Percentiles rank a stretch among this genome's conserved stretches.
Evolutionary conservation across 2,329 filamentous ascomycete species (phyloP).

Genomic region (Coleophoma cylindrospora): DNA sequence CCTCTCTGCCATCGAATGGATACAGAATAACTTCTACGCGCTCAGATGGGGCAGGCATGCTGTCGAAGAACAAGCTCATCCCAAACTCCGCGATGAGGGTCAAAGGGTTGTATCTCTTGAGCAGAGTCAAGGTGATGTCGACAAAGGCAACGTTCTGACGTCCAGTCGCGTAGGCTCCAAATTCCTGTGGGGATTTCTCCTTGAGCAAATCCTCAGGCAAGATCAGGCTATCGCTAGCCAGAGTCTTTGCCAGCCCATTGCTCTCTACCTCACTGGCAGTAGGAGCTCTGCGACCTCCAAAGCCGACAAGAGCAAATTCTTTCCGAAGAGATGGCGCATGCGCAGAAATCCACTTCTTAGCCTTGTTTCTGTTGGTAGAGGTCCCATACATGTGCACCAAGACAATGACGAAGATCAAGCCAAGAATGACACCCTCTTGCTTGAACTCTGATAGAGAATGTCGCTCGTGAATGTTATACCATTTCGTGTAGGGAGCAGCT

Average conservation of each 20-base stretch:
- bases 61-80: slow-evolving; percentile 76
- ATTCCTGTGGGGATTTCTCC: slow-evolving; percentile 87
- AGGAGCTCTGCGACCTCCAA: slow-evolving; percentile 48
- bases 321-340: slow-evolving; percentile 66
- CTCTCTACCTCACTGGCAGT: slow-evolving; percentile 40
- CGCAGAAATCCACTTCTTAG: slow-evolving; percentile 72
- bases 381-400: slow-evolving; percentile 78
- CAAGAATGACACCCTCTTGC: slow-evolving; percentile 77
- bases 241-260: slow-evolving; percentile 32
- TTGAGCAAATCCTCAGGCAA: slow-evolving; percentile 59
- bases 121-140: slow-evolving; percentile 76
- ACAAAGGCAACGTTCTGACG: slow-evolving; percentile 89
- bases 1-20: slow-evolving; percentile 89
- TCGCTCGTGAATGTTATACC: slow-evolving; percentile 96
- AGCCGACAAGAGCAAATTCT: slow-evolving; percentile 88
- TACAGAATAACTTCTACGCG: slow-evolving; percentile 73
- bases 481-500: slow-evolving; percentile 75
- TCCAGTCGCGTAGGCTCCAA: slow-evolving; percentile 80
- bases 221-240: slow-evolving; percentile 29
- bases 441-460: slow-evolving; percentile 79
- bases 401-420: slow-evolving; percentile 69
- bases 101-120: slow-evolving; percentile 83
- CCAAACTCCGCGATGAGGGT: slow-evolving; percentile 60
- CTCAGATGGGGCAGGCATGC: slow-evolving; percentile 64
- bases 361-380: slow-evolving; percentile 72